Evolutionary conservation across 192 early-diverging fungal species (phyloP), one percentile per base, ranked within the genome.

Genomic region (Umbelopsis vinacea): DNA sequence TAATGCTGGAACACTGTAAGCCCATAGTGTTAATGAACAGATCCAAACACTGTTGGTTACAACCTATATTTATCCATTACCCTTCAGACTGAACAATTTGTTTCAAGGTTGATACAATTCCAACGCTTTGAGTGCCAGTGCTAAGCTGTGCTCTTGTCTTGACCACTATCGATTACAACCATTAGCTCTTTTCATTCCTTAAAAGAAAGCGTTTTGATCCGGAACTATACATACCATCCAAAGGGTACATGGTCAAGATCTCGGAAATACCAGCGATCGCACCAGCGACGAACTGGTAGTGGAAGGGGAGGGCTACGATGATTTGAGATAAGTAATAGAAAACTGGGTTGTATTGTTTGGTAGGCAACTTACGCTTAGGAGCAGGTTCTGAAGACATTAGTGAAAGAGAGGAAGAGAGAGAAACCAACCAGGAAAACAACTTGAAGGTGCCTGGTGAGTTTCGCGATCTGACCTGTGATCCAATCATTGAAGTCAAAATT

Each of bases 141-240:
- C 72, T 77, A 6, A 99, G 89, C 84, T 97, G 96, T 79, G 95
- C 91, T 12, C 97, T 87, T 11, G 97, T 99, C 82, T 99, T 99
- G 72, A 97, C 94, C 29, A 97, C 88, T 70, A 57, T 15, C 10
- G 2, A 6, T 29, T 15, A 40, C 0, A 37, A 19, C 8, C 4
- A 54, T 50, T 37, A 10, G 22, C 17, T 37, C 11, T 19, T 17
- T 19, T 0, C 6, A 29, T 50, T n/a, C 15, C 15, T 17, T n/a
- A 1, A 12, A 19, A 4, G 5, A 14, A 37, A 17, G 57, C 37
- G 3, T n/a, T n/a, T n/a, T 26, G 23, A 33, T 63, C 12, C 7
- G 17, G 19, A 19, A 37, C 10, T 9, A 15, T 26, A 52, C 69
- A 71, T 77, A 80, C 73, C 77, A 77, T 97, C 95, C 63, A 98